Evolutionary conservation across 495 filamentous ascomycete species (phyloP), one percentile per base, ranked within the genome.

Genomic region (Penicilliopsis zonata): DNA sequence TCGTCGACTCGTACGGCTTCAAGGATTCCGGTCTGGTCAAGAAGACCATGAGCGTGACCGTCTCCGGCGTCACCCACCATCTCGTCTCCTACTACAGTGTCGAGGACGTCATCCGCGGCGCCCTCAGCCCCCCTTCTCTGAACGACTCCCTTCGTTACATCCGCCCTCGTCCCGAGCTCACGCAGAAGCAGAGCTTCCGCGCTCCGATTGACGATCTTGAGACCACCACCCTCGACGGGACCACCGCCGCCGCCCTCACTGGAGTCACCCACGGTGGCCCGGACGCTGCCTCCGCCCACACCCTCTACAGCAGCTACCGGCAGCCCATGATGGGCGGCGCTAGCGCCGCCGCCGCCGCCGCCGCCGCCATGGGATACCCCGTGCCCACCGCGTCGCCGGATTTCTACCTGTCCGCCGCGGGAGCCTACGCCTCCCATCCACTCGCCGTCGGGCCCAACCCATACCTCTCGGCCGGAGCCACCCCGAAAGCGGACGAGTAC

Each of bases 41-140:
- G 62, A 94, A 93, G 66, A 94, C 86, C 0, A 82, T 94, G 49
- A 85, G 76, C 35, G 70, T 94, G 16, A 76, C 67, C 2, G 69
- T 82, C 28, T 55, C 73, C 12, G 74, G 74, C 5, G 58, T 82
- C 4, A 72, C 69, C 3, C 86, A 88, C 49, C 84, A 92, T 42
- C 57, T 95, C 30, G 83, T 93, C 24, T 88, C 80, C 0, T 95
- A 94, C 50, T 95, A 94, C 60, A 81, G 61, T 22, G 63, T 86
- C 15, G 71, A 78, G 2, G 85, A 92, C 46, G 77, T 86, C 25
- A 65, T 78, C 41, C 67, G 63, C 36, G 59, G 67, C 9, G 54
- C 42, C 13, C 59, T 92, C n/a, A 65, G 54, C 27, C 70, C 73
- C 2, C 81, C 82, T 1, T 61, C 66, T 10, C 64, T 76, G 46